Evolutionary conservation across 2,329 filamentous ascomycete genomes (phyloP).

Genomic region (Scolecobasidium constrictum): DNA sequence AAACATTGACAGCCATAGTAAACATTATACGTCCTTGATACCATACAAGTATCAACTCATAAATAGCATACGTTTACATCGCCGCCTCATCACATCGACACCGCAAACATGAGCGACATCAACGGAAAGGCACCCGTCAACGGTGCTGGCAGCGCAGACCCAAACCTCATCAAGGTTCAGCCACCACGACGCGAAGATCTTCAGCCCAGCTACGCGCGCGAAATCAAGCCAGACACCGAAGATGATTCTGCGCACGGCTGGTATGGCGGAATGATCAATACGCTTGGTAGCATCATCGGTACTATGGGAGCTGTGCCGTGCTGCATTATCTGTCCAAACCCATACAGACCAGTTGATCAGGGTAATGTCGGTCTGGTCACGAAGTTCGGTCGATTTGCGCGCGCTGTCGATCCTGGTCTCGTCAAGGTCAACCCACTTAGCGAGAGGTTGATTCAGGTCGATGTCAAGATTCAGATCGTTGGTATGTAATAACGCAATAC

Average conservation of each 20-base stretch:
- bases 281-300: constrained; percentile 63
- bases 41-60: no score
- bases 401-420: constrained; percentile 90
- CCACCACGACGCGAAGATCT: constrained; percentile 75
- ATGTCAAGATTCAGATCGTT: constrained; percentile 98
- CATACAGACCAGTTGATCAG: constrained; percentile 84
- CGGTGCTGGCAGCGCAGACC: constrained; percentile 13
- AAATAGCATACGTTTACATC: no score
- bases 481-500: no score
- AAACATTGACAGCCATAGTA: no score
- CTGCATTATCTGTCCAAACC: constrained; percentile 87
- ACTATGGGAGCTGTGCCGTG: constrained; percentile 79
- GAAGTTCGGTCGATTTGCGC: constrained; percentile 90
- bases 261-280: constrained; percentile 82
- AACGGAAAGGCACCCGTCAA: constrained; percentile 13
- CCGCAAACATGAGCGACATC: constrained; percentile 6
- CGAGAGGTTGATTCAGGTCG: constrained; percentile 80
- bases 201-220: constrained; percentile 68
- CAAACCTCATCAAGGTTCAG: constrained; percentile 49
- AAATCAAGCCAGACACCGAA: constrained; percentile 49
- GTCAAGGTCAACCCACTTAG: constrained; percentile 96
- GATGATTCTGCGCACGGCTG: constrained; percentile 68
- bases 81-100: no score
- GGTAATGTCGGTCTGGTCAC: constrained; percentile 93
- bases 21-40: no score